Base-by-base conservation (phyloP, 345 rosid species). In the Syzygium grande region DNA sequence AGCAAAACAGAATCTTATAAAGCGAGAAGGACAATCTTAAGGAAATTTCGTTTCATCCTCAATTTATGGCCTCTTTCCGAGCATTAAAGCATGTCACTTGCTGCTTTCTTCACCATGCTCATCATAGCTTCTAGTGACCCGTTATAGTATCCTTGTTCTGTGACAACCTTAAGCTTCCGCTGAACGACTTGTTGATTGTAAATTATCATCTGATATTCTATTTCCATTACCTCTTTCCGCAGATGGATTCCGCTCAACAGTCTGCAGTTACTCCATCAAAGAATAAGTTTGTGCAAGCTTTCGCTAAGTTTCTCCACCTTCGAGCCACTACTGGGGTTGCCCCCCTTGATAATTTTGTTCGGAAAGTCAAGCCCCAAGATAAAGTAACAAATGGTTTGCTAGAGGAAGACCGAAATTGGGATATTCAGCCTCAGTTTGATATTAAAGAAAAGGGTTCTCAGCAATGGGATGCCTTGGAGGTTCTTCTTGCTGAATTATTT, bases 401-500 rank as follows among this genome's bases (percentile, higher is more conserved):
- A 5, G 68, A 73, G 83, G 87, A 65, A 52, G 55, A 86, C 27
- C 52, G n/a, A 49, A 68, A 86, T 23, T 22, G 80, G 51, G 77
- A 27, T 27, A 27, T 49, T 61, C 78, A 15, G 41, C 27, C 29
- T 59, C 83, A n/a, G 43, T 12, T 14, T 11, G 56, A 51, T 34
- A 46, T 34, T 38, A 61, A 51, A 52, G 84, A 86, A 17, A 46
- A 86, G 54, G 34, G 46, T 21, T 84, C 58, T 63, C 51, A 38
- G 43, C 61, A 87, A 52, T 89, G 88, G 63, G 95, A 95, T 0
- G 93, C 91, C 4, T 59, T 94, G 54, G 95, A 95, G 85, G 94
- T 98, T 4, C 92, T 95, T 25, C 78, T 93, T 4, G 99, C 99
- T 1, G 96, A 95, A 92, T 90, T 96, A 22, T 97, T 97, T 88